A percentile compares a stretch with the other conserved stretches of the same genome.
Conservation (phyloP, 23 red algal species). For the Gracilaria gracilis region DNA sequence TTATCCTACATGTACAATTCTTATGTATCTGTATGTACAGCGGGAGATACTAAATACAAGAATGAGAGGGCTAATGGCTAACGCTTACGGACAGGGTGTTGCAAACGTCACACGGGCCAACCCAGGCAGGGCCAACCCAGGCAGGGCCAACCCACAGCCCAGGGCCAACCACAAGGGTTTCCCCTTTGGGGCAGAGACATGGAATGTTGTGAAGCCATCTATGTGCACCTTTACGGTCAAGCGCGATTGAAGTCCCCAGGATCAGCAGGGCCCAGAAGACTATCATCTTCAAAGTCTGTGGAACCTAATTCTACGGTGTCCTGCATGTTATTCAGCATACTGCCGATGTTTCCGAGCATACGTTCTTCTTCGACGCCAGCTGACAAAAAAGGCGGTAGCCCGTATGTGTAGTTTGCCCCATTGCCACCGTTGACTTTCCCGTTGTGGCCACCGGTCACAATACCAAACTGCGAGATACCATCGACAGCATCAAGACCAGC, state of each 20-base stretch:
- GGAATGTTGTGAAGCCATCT: too few relatives aligned
- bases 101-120: too few relatives aligned
- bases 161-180: too few relatives aligned
- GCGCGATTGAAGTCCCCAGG: conserved; percentile 41
- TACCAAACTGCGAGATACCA: conserved; percentile 20
- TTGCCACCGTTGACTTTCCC: conserved; percentile 36
- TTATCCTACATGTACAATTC: too few relatives aligned
- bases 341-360: conserved; percentile 30
- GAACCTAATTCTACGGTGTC: conserved; percentile 34
- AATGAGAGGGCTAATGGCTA: too few relatives aligned
- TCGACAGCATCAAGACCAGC: conserved; percentile 28
- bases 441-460: conserved; percentile 28
- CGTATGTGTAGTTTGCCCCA: conserved; percentile 50
- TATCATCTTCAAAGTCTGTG: conserved; percentile 62
- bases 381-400: conserved; percentile 29
- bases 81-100: too few relatives aligned
- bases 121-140: too few relatives aligned
- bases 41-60: too few relatives aligned
- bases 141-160: too few relatives aligned
- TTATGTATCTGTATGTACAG: too few relatives aligned
- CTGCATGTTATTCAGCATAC: conserved; percentile 62
- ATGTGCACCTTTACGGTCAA: too few relatives aligned
- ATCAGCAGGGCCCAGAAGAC: conserved; percentile 55
- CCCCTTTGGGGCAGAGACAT: too few relatives aligned
- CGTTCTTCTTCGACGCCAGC: conserved; percentile 46